Base-by-base conservation (phyloP, 805 yeast genomes). In the Candida ficus region DNA sequence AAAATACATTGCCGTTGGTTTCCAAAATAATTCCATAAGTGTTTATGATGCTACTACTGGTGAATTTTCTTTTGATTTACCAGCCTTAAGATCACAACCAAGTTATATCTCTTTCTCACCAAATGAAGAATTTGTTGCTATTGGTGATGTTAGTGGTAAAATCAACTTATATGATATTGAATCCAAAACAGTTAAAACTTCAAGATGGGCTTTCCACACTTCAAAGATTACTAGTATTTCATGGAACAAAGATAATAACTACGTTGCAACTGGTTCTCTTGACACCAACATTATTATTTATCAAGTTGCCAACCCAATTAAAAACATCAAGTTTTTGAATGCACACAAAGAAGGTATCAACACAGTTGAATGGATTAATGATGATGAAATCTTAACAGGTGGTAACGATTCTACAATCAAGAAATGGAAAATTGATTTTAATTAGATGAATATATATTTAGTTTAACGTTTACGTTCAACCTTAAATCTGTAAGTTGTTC, bases 141-240 rank as follows among this genome's bases (percentile, higher is more conserved):
- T 83, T 20, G 97, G 96, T 38, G 97, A 90, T 54, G 70, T 71
- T 5, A 70, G 83, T 39, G 99, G 99, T 26, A 93, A 91, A 60
- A 87, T 89, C 48, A 63, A 81, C n/a, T 68, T 90, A 28, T 88
- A 77, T 17, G 71, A 77, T 47, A 58, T 78, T 7, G 60, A 58
- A 3, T 79, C 78, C 29, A 74, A 67, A 37, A 50, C 72, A 3
- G 64, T 86, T 7, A 72, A 80, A 28, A 88, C 98, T 3, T 78
- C 95, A 0, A 76, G 97, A 58, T 93, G 99, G 99, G 82, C 95
- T 0, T 91, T 87, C 78, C 97, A 93, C 60, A 85, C 90, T 2
- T 82, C 95, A 42, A 79, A 75, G 41, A 83, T 93, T 47, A 78
- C 77, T 43, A 74, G 80, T 23, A 84, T 93, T 35, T 62, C 78